These are phyloP conservation scores for Jamesozyma piceae DNA, from an alignment of 805 yeast genomes.

Conservation along the genomic window DNA sequence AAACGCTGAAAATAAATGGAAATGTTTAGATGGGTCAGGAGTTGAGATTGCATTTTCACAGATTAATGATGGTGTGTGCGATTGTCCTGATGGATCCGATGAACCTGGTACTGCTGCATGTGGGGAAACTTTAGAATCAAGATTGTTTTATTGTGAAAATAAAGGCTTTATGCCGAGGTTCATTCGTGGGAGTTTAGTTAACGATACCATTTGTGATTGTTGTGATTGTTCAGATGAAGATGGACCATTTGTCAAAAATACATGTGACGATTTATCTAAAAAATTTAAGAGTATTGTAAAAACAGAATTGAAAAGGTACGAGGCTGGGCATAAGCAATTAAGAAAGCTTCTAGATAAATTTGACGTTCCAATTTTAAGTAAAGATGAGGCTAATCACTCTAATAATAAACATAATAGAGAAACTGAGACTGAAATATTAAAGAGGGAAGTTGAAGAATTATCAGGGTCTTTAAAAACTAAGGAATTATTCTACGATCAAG, in stretches of 20 bases:
- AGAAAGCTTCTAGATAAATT: conserved; percentile 15
- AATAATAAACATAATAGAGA: background rate
- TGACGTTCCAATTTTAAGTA: conserved; percentile 14
- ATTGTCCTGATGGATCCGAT: conserved; percentile 96
- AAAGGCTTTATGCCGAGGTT: conserved; percentile 55
- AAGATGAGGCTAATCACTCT: conserved; percentile 5
- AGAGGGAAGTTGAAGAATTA: conserved; percentile 6
- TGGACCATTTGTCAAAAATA: conserved; percentile 3
- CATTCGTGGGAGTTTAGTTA: conserved; percentile 59
- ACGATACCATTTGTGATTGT: conserved; percentile 94
- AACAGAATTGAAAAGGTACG: conserved; percentile 51
- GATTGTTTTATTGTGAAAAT: conserved; percentile 68
- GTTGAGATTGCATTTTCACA: conserved; percentile 49
- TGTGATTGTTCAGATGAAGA: conserved; percentile 92
- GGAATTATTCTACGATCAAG: conserved; percentile 18
- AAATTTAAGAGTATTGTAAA: conserved; percentile 20
- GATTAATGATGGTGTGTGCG: conserved; percentile 85
- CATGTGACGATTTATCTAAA: conserved; percentile 24
- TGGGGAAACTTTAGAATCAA: conserved; percentile 14
- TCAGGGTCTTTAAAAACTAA: conserved; percentile 8
- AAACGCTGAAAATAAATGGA: conserved; percentile 54
- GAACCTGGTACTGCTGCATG: conserved; percentile 96
- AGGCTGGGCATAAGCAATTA: conserved; percentile 38
- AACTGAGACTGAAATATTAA: conserved; percentile 5
- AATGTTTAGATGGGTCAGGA: conserved; percentile 61